Conservation (phyloP, 2,329 filamentous ascomycete species). For the Colletotrichum australisinense region DNA sequence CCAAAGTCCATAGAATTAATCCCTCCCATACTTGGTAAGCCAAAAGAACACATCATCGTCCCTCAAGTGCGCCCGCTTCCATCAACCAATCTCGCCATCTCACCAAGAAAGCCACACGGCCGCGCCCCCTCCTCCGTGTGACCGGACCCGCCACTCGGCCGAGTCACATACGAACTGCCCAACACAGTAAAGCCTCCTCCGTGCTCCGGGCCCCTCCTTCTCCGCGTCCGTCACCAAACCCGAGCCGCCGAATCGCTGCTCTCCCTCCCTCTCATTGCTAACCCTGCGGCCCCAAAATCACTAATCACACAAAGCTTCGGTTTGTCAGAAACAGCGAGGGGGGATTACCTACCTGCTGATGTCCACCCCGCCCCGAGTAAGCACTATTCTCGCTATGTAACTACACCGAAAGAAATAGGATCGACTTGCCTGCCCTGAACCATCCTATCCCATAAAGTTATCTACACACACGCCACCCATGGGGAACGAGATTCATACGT, state of each 20-base stretch:
- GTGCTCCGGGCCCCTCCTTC: too few species aligned
- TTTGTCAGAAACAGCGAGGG: neutral
- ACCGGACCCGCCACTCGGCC: constrained; percentile 27
- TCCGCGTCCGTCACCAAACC: neutral
- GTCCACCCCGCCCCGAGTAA: neutral
- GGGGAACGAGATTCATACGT: neutral
- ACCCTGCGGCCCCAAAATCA: neutral
- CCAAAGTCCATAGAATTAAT: neutral
- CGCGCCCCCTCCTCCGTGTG: neutral
- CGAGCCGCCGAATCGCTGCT: neutral
- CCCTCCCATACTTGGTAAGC: neutral
- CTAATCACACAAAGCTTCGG: neutral
- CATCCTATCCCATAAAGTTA: neutral
- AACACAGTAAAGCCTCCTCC: constrained; percentile 1
- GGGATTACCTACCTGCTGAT: neutral
- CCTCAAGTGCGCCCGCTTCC: neutral
- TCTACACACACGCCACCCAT: neutral
- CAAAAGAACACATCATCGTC: neutral
- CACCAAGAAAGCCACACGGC: neutral
- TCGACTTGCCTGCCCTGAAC: neutral
- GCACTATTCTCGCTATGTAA: neutral
- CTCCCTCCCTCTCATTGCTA: neutral
- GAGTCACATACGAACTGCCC: constrained; percentile 9
- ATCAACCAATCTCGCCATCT: neutral
- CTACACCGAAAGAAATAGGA: neutral